Evolutionary conservation across 306 rosid species (phyloP).

Genomic region (Geum urbanum): DNA sequence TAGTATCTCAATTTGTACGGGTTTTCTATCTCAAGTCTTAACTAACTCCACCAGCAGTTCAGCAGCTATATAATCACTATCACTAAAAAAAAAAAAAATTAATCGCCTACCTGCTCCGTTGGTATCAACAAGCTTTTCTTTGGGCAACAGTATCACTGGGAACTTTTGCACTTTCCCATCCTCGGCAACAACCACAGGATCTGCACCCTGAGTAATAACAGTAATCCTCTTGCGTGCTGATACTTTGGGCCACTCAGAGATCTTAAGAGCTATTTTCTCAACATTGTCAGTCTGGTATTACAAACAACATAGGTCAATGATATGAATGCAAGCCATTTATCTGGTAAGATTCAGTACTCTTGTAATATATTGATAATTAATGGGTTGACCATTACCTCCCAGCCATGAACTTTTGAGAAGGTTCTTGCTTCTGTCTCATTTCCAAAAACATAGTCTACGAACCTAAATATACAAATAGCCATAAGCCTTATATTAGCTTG

Average conservation of each 20-base stretch:
- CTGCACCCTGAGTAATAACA: slow-evolving; percentile 91
- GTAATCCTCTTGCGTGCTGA: slow-evolving; percentile 83
- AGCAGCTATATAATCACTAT: neutral
- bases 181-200: slow-evolving; percentile 88
- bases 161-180: slow-evolving; percentile 69
- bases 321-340: slow-evolving; percentile 1
- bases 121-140: slow-evolving; percentile 89
- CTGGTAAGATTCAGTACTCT: neutral
- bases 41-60: neutral
- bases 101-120: slow-evolving; percentile 76
- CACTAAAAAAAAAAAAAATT: neutral
- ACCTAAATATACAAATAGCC: slow-evolving; percentile 38
- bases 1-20: neutral
- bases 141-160: slow-evolving; percentile 70
- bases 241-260: slow-evolving; percentile 76
- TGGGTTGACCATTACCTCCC: slow-evolving; percentile 60
- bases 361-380: neutral
- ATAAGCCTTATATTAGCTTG: neutral
- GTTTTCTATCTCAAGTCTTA: no score
- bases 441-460: slow-evolving; percentile 79
- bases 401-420: slow-evolving; percentile 75
- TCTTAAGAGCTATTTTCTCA: slow-evolving; percentile 81
- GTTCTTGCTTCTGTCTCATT: slow-evolving; percentile 93
- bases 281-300: slow-evolving; percentile 64
- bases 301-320: neutral